phyloP scores from a whole-genome alignment of 2,329 filamentous ascomycete species.

The Talaromyces sp. region DNA sequence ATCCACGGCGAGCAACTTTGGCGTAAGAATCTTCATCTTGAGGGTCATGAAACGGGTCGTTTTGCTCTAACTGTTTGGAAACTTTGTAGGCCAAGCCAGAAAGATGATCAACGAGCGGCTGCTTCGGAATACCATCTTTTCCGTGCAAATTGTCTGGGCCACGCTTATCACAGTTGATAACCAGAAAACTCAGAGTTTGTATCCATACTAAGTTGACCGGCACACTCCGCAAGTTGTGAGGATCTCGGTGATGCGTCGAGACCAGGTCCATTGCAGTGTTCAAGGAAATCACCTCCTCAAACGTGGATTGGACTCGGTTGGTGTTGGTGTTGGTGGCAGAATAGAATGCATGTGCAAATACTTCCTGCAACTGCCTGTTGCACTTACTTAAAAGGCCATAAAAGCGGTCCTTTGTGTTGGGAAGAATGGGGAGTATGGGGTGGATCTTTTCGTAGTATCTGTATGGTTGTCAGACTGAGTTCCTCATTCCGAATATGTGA shows the following conservation, averaged over 20 bases:
- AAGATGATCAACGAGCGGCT: conserved; percentile 33
- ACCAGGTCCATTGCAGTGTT: conserved; percentile 36
- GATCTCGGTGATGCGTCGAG: conserved; percentile 33
- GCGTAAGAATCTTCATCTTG: conserved; percentile 35
- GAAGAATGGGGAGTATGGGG: conserved; percentile 34
- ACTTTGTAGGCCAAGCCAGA: conserved; percentile 33
- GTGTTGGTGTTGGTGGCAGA: conserved; percentile 33
- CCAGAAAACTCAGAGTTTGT: conserved; percentile 36
- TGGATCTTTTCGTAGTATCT: conserved; percentile 39
- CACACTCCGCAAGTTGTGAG: conserved; percentile 26
- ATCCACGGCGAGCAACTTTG: conserved; percentile 34
- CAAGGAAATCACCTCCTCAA: conserved; percentile 31
- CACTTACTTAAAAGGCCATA: conserved; percentile 33
- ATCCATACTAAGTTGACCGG: conserved; percentile 35
- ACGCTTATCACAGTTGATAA: conserved; percentile 37
- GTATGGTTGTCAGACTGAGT: conserved; percentile 13
- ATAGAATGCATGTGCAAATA: conserved; percentile 34
- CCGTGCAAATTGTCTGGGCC: conserved; percentile 36
- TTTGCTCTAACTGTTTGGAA: conserved; percentile 33
- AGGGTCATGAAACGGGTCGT: conserved; percentile 27
- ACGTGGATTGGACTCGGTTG: conserved; percentile 25
- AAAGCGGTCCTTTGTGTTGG: conserved; percentile 33
- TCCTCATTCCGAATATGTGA: neutral
- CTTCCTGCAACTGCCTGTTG: conserved; percentile 35
- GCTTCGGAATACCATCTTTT: conserved; percentile 36